Evolutionary conservation across 768 basidiomycete genomes (phyloP), one percentile per base, ranked within the genome.

Genomic region (Gloeopeniophorella convolvens): DNA sequence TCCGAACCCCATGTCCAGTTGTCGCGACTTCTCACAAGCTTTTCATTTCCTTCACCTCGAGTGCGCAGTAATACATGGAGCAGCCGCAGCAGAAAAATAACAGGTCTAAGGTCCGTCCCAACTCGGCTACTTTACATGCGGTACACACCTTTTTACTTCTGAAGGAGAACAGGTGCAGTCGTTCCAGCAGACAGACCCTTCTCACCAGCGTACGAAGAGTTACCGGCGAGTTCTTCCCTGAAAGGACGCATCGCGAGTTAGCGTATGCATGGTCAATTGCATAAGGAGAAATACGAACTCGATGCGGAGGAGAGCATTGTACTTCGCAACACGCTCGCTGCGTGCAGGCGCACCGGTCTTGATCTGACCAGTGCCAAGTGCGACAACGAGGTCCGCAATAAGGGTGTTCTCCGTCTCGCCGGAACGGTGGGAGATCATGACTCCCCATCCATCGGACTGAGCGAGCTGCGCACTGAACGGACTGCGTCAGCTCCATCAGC

Each of bases 371-470:
- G 78, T 79, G 58, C 86, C 85, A 59, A 97, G 89, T 41, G 89
- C 96, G 60, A 98, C 93, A 56, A 84, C 82, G 59, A 97, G 83
- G 70, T 97, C 93, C 56, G 94, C 91, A 63, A 98, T 97, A 70
- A 92, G 76, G 47, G 91, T 94, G 74, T 91, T 93, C 73, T 96
- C 94, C 30, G 95, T 98, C 79, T 97, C 95, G 64, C 95, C 95
- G 59, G 88, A 91, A 60, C 96, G 93, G 79, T 98, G 96, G 45
- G 94, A 97, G 69, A 95, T 85, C 96, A 99, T 99, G 72, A 97
- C 89, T 68, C 93, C 94, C 96, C 96, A 99, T 47, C 88, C 88
- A 63, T 91, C 90, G 32, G 89, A 90, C 69, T 96, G 92, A 42
- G 94, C 68, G 62, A 99, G 89, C 70, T 97, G 93, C 53, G 94